Conservation (phyloP, 2,329 filamentous ascomycete species). For the Arthrobotrys conoides region DNA sequence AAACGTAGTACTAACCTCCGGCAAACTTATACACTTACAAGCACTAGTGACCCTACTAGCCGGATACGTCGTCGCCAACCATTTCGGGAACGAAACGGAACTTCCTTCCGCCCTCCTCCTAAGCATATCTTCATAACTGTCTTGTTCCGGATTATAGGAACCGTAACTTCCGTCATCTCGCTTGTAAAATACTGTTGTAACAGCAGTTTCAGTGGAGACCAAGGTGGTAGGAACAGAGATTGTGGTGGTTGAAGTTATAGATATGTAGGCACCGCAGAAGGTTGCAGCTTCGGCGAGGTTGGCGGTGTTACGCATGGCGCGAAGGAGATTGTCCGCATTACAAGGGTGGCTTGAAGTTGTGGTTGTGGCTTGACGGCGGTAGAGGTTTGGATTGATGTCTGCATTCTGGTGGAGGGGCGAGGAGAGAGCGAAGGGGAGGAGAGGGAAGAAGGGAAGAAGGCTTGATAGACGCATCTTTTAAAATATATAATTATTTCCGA, state of each 20-base stretch:
- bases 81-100: constrained; percentile 3
- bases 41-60: constrained; percentile 41
- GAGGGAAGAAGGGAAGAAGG: neutral
- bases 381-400: neutral
- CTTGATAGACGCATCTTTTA: neutral
- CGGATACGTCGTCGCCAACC: constrained; percentile 26
- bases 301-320: constrained; percentile 5
- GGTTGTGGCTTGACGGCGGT: constrained; percentile 2
- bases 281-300: neutral
- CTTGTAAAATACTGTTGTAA: constrained; percentile 13
- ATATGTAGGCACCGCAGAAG: constrained; percentile 22
- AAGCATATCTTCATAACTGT: neutral
- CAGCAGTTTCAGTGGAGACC: neutral
- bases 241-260: neutral
- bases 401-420: neutral
- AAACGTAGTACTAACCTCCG: constrained; percentile 19
- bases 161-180: neutral
- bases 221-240: neutral
- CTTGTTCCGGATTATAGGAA: neutral
- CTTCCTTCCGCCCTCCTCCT: neutral
- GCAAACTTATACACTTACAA: constrained; percentile 13
- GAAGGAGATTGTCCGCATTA: constrained; percentile 24
- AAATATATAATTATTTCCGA: neutral
- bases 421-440: neutral
- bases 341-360: neutral